These are phyloP conservation scores for Pseudohyphozyma bogoriensis DNA, from an alignment of 768 basidiomycete genomes.

Conservation along the genomic window DNA sequence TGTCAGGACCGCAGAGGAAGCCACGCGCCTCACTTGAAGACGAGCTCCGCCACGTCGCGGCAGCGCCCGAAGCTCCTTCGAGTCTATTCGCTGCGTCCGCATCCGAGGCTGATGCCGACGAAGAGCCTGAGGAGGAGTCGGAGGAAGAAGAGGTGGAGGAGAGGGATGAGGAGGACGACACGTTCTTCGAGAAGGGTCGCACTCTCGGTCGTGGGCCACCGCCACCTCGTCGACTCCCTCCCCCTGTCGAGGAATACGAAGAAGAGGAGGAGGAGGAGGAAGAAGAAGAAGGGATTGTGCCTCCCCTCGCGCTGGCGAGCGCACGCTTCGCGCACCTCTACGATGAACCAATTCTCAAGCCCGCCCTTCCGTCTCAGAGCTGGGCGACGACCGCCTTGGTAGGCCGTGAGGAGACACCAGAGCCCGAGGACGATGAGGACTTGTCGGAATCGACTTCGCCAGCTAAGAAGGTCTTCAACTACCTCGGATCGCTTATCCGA, in stretches of 20 bases:
- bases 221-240: not conserved
- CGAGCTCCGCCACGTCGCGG: slow-evolving; percentile 1
- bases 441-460: not conserved
- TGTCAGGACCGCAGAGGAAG: no score
- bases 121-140: not conserved
- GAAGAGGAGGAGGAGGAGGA: not conserved
- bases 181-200: slow-evolving; percentile 22
- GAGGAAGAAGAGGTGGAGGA: slow-evolving; percentile 1
- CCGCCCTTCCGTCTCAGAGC: slow-evolving; percentile 10
- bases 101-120: not conserved
- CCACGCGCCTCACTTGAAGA: not conserved
- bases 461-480: slow-evolving; percentile 15
- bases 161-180: slow-evolving; percentile 10
- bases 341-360: slow-evolving; percentile 21
- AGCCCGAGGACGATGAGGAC: not conserved
- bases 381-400: not conserved
- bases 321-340: slow-evolving; percentile 22
- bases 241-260: not conserved
- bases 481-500: slow-evolving; percentile 20
- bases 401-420: not conserved
- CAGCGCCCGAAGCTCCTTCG: not conserved
- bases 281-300: not conserved
- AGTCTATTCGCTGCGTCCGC: no score
- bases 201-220: not conserved
- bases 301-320: slow-evolving; percentile 20